phyloP scores from a whole-genome alignment of 83 land plant species.

The Larix sibirica region DNA sequence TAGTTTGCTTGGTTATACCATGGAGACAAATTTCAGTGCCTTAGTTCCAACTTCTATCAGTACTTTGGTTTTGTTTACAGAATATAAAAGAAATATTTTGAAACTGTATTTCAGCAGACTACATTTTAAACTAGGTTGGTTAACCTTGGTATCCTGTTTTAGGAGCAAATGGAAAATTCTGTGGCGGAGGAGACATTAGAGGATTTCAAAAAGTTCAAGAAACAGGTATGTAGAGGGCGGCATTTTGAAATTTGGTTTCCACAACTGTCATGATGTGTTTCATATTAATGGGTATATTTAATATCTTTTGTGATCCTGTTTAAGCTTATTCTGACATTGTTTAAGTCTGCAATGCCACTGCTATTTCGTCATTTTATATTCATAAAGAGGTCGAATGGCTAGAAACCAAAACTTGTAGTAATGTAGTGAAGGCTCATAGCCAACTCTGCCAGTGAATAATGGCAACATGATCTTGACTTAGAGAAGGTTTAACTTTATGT shows the following conservation, averaged over 20 bases:
- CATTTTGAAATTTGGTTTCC: neutral
- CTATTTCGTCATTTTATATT: neutral
- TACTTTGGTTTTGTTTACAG: neutral
- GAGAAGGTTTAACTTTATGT: neutral
- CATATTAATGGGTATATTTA: neutral
- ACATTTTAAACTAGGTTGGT: neutral
- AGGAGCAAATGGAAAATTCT: conserved; percentile 12
- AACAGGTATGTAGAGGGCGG: neutral
- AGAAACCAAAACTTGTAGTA: neutral
- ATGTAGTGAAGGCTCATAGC: no score
- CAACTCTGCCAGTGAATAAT: neutral
- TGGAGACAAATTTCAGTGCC: neutral
- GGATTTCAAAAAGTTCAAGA: conserved; percentile 8
- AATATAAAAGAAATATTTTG: neutral
- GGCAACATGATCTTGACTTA: neutral
- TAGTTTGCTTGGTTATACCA: neutral
- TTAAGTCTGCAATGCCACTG: neutral
- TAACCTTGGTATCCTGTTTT: neutral
- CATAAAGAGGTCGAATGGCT: neutral
- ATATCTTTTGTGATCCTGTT: neutral
- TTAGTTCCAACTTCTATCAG: neutral
- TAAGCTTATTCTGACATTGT: neutral
- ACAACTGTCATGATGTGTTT: neutral
- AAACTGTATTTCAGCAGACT: neutral
- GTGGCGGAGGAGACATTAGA: conserved; percentile 14